These are phyloP conservation scores for Corniculantispora saksenae DNA, from an alignment of 2,329 filamentous ascomycete genomes.

Conservation along the genomic window DNA sequence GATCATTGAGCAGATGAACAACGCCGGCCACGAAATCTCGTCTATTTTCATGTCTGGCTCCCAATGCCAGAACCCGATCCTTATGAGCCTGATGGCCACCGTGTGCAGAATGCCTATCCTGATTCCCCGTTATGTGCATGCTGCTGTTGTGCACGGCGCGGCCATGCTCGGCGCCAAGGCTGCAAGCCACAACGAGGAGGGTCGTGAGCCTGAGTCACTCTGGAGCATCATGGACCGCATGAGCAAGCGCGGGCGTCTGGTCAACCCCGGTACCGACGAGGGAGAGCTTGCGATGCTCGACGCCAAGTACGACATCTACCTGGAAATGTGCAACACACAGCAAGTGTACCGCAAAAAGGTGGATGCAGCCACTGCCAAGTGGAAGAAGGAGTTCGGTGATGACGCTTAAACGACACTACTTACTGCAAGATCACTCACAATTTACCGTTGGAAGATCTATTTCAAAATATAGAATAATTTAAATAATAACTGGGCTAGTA, in stretches of 20 bases:
- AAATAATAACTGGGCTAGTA: background rate
- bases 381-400: constrained; percentile 32
- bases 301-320: constrained; percentile 93
- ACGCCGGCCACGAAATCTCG: constrained; percentile 79
- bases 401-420: constrained; percentile 20
- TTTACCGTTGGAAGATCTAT: background rate
- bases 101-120: constrained; percentile 90
- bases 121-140: constrained; percentile 90
- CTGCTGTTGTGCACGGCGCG: constrained; percentile 95
- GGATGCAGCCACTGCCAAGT: constrained; percentile 58
- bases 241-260: constrained; percentile 87
- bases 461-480: background rate
- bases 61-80: constrained; percentile 91
- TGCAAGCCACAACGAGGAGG: constrained; percentile 71
- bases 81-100: constrained; percentile 90
- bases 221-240: constrained; percentile 98
- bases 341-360: constrained; percentile 78
- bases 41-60: constrained; percentile 99
- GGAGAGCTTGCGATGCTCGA: constrained; percentile 78
- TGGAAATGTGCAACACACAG: constrained; percentile 88
- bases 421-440: background rate
- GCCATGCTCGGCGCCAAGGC: constrained; percentile 98
- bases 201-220: constrained; percentile 77
- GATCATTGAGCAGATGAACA: constrained; percentile 93
- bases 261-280: constrained; percentile 70